Evolutionary conservation across 1,139 yeast genomes (phyloP).

Genomic region (Zygosaccharomyces sapae): DNA sequence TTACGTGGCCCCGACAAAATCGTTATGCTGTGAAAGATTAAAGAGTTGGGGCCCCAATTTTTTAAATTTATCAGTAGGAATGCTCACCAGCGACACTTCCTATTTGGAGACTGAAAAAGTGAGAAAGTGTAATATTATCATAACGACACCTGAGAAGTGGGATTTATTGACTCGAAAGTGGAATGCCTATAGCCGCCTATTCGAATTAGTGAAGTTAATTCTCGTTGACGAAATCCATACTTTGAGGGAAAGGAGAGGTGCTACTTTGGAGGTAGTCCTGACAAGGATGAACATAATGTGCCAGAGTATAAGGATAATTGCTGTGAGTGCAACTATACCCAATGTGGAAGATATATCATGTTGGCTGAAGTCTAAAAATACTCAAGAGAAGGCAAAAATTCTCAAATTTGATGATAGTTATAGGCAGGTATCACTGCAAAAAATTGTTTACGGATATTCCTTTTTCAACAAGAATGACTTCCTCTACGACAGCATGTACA

Average conservation of each 20-base stretch:
- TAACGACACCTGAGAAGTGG: slow-evolving; percentile 60
- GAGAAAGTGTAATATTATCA: slow-evolving; percentile 44
- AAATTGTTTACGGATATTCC: slow-evolving; percentile 43
- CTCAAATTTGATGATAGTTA: slow-evolving; percentile 45
- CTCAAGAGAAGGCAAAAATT: slow-evolving; percentile 33
- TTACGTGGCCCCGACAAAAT: slow-evolving; percentile 54
- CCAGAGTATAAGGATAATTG: slow-evolving; percentile 43
- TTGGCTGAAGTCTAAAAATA: slow-evolving; percentile 41
- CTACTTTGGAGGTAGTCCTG: slow-evolving; percentile 49
- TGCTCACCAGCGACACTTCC: slow-evolving; percentile 49
- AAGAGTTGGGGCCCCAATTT: slow-evolving; percentile 45
- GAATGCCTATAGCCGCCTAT: slow-evolving; percentile 42
- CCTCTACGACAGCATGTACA: slow-evolving; percentile 44
- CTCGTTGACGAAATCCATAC: slow-evolving; percentile 52
- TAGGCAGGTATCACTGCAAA: slow-evolving; percentile 44
- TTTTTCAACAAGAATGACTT: slow-evolving; percentile 41
- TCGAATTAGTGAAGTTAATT: slow-evolving; percentile 41
- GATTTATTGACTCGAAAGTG: slow-evolving; percentile 50
- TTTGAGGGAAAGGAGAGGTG: slow-evolving; percentile 47
- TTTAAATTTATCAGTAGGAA: slow-evolving; percentile 42
- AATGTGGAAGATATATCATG: slow-evolving; percentile 47
- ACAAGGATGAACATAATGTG: slow-evolving; percentile 49
- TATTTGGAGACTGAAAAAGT: slow-evolving; percentile 42
- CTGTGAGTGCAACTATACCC: slow-evolving; percentile 53
- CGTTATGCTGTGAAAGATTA: slow-evolving; percentile 45